Evolutionary conservation across 305 asterid genomes (phyloP).

Genomic region (Fraxinus albicans): DNA sequence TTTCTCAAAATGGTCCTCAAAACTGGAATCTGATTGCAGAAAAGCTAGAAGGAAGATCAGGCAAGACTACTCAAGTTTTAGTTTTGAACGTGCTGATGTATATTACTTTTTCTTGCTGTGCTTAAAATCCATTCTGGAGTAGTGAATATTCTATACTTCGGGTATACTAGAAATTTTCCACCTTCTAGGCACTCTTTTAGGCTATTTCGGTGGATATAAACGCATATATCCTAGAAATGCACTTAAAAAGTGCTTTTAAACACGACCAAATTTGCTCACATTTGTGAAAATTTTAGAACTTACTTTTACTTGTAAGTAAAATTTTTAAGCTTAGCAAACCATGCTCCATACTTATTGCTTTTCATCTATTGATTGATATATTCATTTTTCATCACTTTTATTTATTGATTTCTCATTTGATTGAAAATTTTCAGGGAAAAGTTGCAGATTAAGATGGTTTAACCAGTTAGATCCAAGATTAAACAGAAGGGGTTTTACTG

Average conservation of each 20-base stretch:
- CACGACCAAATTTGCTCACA: background rate
- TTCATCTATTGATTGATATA: background rate
- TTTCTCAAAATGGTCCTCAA: conserved; percentile 36
- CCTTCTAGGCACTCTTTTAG: background rate
- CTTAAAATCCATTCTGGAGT: background rate
- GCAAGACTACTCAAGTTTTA: conserved; percentile 6
- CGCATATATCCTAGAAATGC: background rate
- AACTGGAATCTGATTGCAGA: conserved; percentile 48
- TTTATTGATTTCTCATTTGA: background rate
- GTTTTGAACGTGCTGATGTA: background rate
- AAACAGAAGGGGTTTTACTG: conserved; percentile 24
- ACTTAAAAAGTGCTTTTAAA: background rate
- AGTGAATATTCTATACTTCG: too few species aligned
- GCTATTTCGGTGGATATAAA: background rate
- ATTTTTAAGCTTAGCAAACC: background rate
- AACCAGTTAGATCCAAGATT: conserved; percentile 39
- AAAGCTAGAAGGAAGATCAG: conserved; percentile 44
- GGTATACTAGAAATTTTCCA: background rate
- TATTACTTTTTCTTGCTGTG: background rate
- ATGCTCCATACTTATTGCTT: background rate
- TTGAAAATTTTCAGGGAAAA: conserved; percentile 29
- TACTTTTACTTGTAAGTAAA: background rate
- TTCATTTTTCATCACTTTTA: background rate
- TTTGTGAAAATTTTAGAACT: background rate
- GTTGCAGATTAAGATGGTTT: conserved; percentile 41